These are phyloP conservation scores for Chytriomyces sp. DNA, from an alignment of 192 early-diverging fungal genomes.

Conservation along the genomic window DNA sequence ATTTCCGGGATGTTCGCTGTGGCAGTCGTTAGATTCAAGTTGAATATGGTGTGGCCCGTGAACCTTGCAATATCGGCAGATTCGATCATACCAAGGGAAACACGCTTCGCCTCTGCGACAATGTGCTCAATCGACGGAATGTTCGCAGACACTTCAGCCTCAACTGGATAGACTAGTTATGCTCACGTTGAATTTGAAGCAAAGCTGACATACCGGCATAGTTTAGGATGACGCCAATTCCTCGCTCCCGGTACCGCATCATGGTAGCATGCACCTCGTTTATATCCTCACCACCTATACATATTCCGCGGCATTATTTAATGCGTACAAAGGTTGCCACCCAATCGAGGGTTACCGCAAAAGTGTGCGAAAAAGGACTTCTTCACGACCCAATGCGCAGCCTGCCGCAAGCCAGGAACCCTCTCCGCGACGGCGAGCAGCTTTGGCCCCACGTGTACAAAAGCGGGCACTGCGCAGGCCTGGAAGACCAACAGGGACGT, in stretches of 20 bases:
- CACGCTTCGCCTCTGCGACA: background rate
- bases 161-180: slow-evolving; percentile 5
- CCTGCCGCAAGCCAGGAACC: slow-evolving; percentile 19
- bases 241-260: slow-evolving; percentile 57
- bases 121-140: background rate
- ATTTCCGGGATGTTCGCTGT: slow-evolving; percentile 61
- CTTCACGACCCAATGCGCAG: slow-evolving; percentile 53
- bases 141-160: slow-evolving; percentile 2
- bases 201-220: slow-evolving; percentile 47
- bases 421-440: slow-evolving; percentile 60
- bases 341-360: slow-evolving; percentile 60
- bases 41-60: too few relatives aligned
- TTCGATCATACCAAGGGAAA: slow-evolving; percentile 54
- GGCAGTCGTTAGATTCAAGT: slow-evolving; percentile 78
- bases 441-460: slow-evolving; percentile 61
- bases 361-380: slow-evolving; percentile 91
- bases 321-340: background rate
- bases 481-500: slow-evolving; percentile 72
- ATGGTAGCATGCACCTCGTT: slow-evolving; percentile 84
- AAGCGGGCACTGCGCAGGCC: slow-evolving; percentile 62
- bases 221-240: slow-evolving; percentile 87
- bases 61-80: too few relatives aligned
- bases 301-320: background rate
- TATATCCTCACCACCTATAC: slow-evolving; percentile 76
- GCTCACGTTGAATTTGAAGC: background rate